These are phyloP conservation scores for Lasiodiplodia hormozganensis DNA, from an alignment of 2,329 filamentous ascomycete species.

Conservation along the genomic window DNA sequence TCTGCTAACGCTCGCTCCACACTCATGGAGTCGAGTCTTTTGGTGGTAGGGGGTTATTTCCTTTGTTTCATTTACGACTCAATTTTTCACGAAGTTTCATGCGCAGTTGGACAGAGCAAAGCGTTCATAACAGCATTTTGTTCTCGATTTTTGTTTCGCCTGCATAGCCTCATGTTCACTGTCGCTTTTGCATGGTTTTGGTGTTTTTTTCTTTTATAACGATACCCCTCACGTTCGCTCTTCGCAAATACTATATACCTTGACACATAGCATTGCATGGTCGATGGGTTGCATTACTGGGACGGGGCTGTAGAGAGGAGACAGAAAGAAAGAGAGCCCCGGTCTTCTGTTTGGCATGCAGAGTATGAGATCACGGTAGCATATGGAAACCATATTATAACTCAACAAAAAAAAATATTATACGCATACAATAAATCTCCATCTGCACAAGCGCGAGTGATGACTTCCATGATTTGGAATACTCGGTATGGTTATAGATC, in stretches of 20 bases:
- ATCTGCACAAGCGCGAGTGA: not conserved
- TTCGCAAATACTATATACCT: slow-evolving; percentile 1
- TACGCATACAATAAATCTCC: not conserved
- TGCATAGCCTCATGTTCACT: not conserved
- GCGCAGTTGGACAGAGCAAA: not conserved
- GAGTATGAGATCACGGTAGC: slow-evolving; percentile 5
- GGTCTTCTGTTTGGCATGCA: not conserved
- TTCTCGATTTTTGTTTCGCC: not conserved
- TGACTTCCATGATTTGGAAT: not conserved
- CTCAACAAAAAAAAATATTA: not conserved
- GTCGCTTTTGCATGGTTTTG: not conserved
- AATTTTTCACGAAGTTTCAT: slow-evolving; percentile 8
- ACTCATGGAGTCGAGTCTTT: not conserved
- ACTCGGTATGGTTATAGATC: not conserved
- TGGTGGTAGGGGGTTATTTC: slow-evolving; percentile 14
- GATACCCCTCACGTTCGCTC: slow-evolving; percentile 26
- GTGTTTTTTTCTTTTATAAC: not conserved
- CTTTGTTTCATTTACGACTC: slow-evolving; percentile 6
- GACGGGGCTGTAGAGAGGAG: not conserved
- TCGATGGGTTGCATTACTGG: not conserved
- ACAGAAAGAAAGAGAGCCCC: not conserved
- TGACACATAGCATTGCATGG: slow-evolving; percentile 13
- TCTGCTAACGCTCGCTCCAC: not conserved
- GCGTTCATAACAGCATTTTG: slow-evolving; percentile 4
- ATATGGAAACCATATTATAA: not conserved